These are phyloP conservation scores for Lentinus polychrous DNA, from an alignment of 1,284 basidiomycete genomes.

Conservation along the genomic window DNA sequence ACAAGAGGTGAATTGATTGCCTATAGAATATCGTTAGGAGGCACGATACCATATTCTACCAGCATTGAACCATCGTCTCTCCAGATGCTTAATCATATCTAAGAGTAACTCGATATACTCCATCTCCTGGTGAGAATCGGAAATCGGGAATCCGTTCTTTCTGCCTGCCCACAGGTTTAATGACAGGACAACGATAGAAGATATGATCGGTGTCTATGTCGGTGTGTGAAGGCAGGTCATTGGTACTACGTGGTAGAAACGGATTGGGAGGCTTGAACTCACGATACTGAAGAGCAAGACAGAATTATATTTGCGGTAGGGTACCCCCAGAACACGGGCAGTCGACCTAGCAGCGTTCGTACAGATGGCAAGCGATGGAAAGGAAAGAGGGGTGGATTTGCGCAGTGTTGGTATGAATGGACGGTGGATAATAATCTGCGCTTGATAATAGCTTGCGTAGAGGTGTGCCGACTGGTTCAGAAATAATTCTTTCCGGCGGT, in stretches of 20 bases:
- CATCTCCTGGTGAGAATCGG: slow-evolving; percentile 56
- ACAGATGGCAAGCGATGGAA: slow-evolving; percentile 53
- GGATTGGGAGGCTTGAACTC: background rate
- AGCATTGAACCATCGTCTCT: slow-evolving; percentile 44
- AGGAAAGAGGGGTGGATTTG: slow-evolving; percentile 29
- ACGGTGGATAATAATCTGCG: slow-evolving; percentile 48
- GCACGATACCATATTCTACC: slow-evolving; percentile 35
- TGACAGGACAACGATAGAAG: slow-evolving; percentile 60
- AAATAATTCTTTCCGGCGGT: slow-evolving; percentile 30
- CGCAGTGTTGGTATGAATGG: slow-evolving; percentile 47
- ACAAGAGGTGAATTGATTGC: too few relatives aligned
- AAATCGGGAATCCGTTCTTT: slow-evolving; percentile 39
- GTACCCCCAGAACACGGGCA: slow-evolving; percentile 39
- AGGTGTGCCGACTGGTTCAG: slow-evolving; percentile 47
- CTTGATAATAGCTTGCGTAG: slow-evolving; percentile 44
- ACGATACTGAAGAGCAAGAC: background rate
- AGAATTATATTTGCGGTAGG: slow-evolving; percentile 41
- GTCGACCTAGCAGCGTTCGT: slow-evolving; percentile 51
- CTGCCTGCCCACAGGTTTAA: slow-evolving; percentile 71
- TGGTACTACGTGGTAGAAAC: too few relatives aligned
- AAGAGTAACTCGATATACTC: slow-evolving; percentile 68
- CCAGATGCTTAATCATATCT: slow-evolving; percentile 45
- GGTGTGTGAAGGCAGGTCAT: background rate
- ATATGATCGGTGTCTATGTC: slow-evolving; percentile 42
- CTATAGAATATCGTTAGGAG: background rate